These are phyloP conservation scores for Fermentozyma sake DNA, from an alignment of 1,139 yeast species.

Conservation along the genomic window DNA sequence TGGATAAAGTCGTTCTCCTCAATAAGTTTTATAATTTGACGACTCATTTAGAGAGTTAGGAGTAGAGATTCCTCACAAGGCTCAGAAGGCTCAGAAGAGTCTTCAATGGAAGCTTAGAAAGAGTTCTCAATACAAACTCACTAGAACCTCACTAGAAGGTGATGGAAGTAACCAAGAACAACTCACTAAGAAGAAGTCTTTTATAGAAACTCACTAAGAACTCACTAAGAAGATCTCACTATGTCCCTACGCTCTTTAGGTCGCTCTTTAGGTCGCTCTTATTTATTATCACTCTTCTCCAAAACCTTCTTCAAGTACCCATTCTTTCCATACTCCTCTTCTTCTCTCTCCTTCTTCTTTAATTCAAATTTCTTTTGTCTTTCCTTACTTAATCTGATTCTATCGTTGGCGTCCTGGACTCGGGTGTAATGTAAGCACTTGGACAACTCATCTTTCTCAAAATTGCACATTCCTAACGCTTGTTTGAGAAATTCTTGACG, in stretches of 20 bases:
- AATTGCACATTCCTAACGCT: conserved; percentile 83
- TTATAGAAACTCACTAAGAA: too few species aligned
- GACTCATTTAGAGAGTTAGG: too few species aligned
- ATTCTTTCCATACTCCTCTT: conserved; percentile 78
- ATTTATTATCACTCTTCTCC: conserved; percentile 34
- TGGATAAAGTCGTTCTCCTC: background rate
- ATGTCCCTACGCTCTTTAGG: conserved; percentile 2
- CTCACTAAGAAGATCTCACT: too few species aligned
- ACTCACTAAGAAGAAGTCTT: too few species aligned
- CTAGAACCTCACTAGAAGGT: too few species aligned
- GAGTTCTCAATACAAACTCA: too few species aligned
- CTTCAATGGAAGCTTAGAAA: too few species aligned
- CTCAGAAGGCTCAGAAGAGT: too few species aligned
- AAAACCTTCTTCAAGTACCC: conserved; percentile 65
- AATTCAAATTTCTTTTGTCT: conserved; percentile 52
- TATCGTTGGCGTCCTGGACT: conserved; percentile 58
- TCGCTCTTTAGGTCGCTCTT: conserved; percentile 8
- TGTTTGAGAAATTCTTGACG: conserved; percentile 63
- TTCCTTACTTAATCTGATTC: conserved; percentile 54
- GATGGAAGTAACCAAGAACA: too few species aligned
- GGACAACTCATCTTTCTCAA: conserved; percentile 72
- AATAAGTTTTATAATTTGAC: too few species aligned
- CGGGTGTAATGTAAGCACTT: conserved; percentile 80
- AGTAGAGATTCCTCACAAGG: too few species aligned
- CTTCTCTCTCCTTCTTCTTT: conserved; percentile 59